These are phyloP conservation scores for Dryadomyces quercivorus DNA, from an alignment of 2,329 filamentous ascomycete genomes.

Conservation along the genomic window DNA sequence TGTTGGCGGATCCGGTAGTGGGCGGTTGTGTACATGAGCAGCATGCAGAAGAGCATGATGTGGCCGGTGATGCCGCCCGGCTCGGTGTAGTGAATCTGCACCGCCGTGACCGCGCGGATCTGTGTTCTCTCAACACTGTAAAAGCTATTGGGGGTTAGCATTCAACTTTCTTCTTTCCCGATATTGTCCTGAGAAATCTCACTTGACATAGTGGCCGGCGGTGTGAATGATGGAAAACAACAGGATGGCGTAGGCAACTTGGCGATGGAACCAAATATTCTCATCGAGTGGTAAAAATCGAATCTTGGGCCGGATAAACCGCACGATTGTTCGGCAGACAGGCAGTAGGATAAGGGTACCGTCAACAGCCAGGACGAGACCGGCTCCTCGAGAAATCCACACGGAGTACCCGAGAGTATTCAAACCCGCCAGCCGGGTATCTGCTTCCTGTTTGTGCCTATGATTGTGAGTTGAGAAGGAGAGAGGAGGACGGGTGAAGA, in stretches of 20 bases:
- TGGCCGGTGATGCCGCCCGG: constrained; percentile 90
- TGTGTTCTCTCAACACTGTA: constrained; percentile 86
- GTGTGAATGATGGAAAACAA: constrained; percentile 72
- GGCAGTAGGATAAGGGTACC: constrained; percentile 80
- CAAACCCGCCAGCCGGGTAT: constrained; percentile 58
- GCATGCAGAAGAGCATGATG: constrained; percentile 97
- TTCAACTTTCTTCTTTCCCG: neutral
- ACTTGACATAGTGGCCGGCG: constrained; percentile 86
- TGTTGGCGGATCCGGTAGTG: constrained; percentile 91
- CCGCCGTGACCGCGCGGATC: constrained; percentile 64
- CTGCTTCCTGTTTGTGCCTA: constrained; percentile 67
- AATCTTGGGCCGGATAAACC: constrained; percentile 74
- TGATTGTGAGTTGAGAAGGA: neutral
- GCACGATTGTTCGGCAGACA: constrained; percentile 85
- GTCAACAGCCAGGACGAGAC: constrained; percentile 73
- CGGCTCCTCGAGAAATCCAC: constrained; percentile 91
- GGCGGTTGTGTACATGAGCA: constrained; percentile 94
- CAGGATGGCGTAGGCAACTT: constrained; percentile 81
- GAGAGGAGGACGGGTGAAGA: too few species aligned
- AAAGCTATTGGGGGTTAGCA: constrained; percentile 47
- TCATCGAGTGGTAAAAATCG: constrained; percentile 89
- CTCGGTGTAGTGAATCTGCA: constrained; percentile 85
- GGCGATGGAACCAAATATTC: constrained; percentile 91
- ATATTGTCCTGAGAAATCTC: constrained; percentile 19
- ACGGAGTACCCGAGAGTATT: constrained; percentile 81